Base-by-base conservation (phyloP, 495 filamentous ascomycete genomes). In the Lasiosphaeria hispida region DNA sequence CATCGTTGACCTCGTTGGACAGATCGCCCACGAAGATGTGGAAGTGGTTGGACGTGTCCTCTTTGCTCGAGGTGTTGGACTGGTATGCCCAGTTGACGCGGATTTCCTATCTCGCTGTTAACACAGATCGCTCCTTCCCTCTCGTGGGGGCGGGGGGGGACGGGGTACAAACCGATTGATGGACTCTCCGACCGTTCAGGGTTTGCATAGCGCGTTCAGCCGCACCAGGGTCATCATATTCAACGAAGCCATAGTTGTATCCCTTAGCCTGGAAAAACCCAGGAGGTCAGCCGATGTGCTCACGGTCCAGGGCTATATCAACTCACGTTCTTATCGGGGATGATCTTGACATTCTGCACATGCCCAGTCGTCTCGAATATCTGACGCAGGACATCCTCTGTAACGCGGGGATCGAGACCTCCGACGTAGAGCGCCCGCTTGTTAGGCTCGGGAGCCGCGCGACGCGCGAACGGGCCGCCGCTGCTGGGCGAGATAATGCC, bases 71-170 rank as follows among this genome's bases (percentile, higher is more conserved):
- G 63, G 80, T 94, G 79, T 96, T 99, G 61, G 92, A 96, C 76
- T 97, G 94, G 65, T 97, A 99, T 14, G 94, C 94, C 94, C 94
- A 99, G 79, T 99, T 99, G 63, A 99, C 94, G 49, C 92, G 90
- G 61, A 99, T 99, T 81, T 99, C 94, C 93, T 98, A 71, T 41
- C 55, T n/a, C 23, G 18, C 47, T 10, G 64, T 68, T 54, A 68
- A 53, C 49, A 17, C 53, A n/a, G 38, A 53, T 14, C 18, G 14
- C 37, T 43, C 7, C 18, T 47, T 37, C 13, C 7, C 15, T 33
- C 10, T 30, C 14, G 19, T 14, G 5, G 43, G 30, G 56, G n/a
- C n/a, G 4, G n/a, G 18, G 47, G 7, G 10, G 42, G 70, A 17
- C 23, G 23, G 23, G 23, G 18, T 38, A 65, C 87, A 75, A 82